Evolutionary conservation across 208 protist genomes (phyloP).

Genomic region (Leishmania major): DNA sequence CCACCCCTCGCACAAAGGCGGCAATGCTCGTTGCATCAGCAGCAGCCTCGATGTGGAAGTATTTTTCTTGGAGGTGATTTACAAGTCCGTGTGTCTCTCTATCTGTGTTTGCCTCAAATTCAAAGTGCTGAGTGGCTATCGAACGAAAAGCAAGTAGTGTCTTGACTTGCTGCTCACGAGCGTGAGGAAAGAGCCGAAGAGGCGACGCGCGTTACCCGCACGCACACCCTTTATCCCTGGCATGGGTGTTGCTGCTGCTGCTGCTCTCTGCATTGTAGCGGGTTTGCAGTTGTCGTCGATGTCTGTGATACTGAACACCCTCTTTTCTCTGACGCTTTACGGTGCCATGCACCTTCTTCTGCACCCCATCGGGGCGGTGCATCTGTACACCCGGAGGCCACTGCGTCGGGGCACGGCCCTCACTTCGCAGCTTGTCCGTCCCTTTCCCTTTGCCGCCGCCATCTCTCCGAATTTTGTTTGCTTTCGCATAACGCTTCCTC

Average conservation of each 20-base stretch:
- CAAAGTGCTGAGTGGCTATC: not conserved
- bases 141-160: not conserved
- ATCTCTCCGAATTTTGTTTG: not conserved
- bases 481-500: not conserved
- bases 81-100: not conserved
- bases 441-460: not conserved
- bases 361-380: not conserved
- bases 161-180: not conserved
- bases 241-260: not conserved
- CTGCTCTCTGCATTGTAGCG: not conserved
- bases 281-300: not conserved
- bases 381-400: not conserved
- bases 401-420: not conserved
- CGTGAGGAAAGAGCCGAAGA: not conserved
- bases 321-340: not conserved
- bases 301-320: not conserved
- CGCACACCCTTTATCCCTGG: slow-evolving; percentile 1
- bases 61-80: not conserved
- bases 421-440: not conserved
- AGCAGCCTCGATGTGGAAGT: not conserved
- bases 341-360: not conserved
- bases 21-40: not conserved
- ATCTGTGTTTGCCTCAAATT: not conserved
- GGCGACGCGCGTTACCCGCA: not conserved
- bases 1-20: slow-evolving; percentile 1